Conservation (phyloP, 139 green algal species). For the Desmodesmus armatus region DNA sequence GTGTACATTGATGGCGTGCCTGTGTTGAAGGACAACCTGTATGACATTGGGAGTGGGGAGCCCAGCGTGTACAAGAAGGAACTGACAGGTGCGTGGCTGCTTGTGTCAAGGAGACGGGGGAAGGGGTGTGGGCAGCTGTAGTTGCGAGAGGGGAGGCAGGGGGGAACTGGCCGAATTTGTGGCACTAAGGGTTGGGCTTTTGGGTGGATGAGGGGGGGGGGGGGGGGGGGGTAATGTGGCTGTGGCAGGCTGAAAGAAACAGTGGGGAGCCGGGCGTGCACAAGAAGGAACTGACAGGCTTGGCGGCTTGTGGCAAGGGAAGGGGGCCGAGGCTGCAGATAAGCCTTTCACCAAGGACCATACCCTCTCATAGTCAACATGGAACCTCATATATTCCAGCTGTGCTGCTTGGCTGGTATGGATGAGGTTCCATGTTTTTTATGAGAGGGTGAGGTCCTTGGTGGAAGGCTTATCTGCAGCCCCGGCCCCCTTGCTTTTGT, state of each 20-base stretch:
- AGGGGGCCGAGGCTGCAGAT: background rate
- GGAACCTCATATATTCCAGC: background rate
- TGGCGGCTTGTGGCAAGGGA: background rate
- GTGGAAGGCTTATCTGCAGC: no score
- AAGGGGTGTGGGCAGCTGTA: background rate
- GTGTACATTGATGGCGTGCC: constrained; percentile 65
- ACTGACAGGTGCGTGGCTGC: constrained; percentile 25
- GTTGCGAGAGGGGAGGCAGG: background rate
- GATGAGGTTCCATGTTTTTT: no score
- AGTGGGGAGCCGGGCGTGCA: no score
- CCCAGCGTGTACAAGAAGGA: constrained; percentile 65
- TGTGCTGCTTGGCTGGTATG: background rate
- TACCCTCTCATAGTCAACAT: background rate
- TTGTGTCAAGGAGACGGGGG: background rate
- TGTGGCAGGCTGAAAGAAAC: no score
- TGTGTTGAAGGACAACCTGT: constrained; percentile 77
- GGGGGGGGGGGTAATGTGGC: no score
- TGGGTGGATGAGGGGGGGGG: no score
- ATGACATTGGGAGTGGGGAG: constrained; percentile 70
- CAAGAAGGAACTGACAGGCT: no score
- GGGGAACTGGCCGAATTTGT: no score
- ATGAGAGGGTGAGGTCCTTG: no score
- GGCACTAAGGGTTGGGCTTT: no score
- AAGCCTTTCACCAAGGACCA: background rate
- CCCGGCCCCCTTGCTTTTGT: no score